Conservation (phyloP, 1,284 basidiomycete genomes). For the Puccinia coronata region DNA sequence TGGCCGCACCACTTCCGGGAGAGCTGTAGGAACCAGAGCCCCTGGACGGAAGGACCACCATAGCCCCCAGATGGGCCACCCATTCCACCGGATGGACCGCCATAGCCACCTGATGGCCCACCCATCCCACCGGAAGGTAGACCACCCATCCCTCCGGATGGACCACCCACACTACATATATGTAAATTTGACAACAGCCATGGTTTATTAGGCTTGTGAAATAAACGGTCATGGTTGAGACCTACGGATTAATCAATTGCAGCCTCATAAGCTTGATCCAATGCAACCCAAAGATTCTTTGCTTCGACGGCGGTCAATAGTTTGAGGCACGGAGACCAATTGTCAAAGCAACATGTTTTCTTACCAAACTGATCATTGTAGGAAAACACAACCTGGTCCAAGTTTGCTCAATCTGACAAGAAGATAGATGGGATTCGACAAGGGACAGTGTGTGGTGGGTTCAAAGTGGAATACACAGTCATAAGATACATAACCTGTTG, state of each 20-base stretch:
- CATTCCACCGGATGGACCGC: too few species aligned
- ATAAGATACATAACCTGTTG: constrained; percentile 95
- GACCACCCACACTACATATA: constrained; percentile 2
- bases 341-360: constrained; percentile 82
- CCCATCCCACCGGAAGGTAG: too few species aligned
- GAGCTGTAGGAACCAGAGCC: too few species aligned
- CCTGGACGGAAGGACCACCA: too few species aligned
- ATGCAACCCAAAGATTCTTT: neutral
- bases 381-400: constrained; percentile 59
- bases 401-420: constrained; percentile 60
- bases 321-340: constrained; percentile 69
- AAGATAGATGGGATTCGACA: constrained; percentile 67
- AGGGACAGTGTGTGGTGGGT: constrained; percentile 64
- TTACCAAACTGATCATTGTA: constrained; percentile 75
- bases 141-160: constrained; percentile 10
- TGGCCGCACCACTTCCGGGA: too few species aligned
- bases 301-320: constrained; percentile 61
- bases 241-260: neutral
- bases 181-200: neutral
- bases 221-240: neutral
- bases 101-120: too few species aligned
- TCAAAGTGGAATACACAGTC: constrained; percentile 97
- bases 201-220: too few species aligned
- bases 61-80: too few species aligned
- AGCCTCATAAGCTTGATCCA: neutral